Evolutionary conservation across 2,329 filamentous ascomycete species (phyloP).

Genomic region (Colletotrichum costaricense): DNA sequence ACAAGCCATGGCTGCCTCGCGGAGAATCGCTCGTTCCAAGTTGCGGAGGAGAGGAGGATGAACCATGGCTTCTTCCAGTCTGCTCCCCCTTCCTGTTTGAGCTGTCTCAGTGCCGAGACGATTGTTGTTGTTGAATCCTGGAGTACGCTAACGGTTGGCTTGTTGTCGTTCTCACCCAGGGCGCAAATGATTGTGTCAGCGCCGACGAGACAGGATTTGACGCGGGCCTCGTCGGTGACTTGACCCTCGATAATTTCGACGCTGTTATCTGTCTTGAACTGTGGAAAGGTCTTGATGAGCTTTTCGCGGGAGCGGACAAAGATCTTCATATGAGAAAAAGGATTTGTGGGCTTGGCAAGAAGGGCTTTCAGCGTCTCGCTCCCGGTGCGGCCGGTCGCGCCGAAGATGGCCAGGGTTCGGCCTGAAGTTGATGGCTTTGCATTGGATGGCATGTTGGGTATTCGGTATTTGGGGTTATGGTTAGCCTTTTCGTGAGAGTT

Average conservation of each 20-base stretch:
- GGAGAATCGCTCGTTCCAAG: conserved; percentile 15
- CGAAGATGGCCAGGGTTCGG: conserved; percentile 24
- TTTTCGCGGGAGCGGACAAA: conserved; percentile 19
- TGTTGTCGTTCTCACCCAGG: conserved; percentile 28
- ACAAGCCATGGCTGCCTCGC: neutral
- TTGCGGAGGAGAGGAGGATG: conserved; percentile 19
- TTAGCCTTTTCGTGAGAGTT: neutral
- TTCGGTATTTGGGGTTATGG: neutral
- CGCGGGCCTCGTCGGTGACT: conserved; percentile 12
- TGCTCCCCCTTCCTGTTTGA: neutral
- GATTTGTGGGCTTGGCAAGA: neutral
- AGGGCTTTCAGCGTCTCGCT: conserved; percentile 25
- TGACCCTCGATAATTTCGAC: conserved; percentile 22
- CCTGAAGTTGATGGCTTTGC: neutral
- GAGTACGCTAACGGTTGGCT: conserved; percentile 7
- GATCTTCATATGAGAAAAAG: conserved; percentile 2
- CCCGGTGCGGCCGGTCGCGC: conserved; percentile 29
- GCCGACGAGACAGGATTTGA: neutral
- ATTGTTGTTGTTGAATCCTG: conserved; percentile 7
- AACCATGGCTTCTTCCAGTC: conserved; percentile 7
- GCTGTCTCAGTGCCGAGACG: conserved; percentile 9
- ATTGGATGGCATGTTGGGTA: neutral
- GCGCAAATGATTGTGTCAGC: conserved; percentile 27
- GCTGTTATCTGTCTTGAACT: neutral
- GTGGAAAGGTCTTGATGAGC: conserved; percentile 2